Evolutionary conservation across 1,284 basidiomycete genomes (phyloP), one percentile per base, ranked within the genome.

Genomic region (Melanopsichium pennsylvanicum): DNA sequence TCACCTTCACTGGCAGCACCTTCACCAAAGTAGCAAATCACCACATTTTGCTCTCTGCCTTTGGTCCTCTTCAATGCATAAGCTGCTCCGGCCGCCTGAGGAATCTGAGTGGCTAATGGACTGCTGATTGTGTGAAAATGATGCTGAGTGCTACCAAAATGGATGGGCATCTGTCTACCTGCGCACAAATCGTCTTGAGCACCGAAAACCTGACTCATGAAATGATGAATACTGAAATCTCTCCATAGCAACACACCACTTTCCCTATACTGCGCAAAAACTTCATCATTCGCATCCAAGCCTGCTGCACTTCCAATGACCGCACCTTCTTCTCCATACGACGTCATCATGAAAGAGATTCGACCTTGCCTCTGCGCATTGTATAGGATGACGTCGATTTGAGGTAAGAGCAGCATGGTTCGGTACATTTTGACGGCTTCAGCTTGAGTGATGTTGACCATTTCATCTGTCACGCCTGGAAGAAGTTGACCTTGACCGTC

Each of bases 121-220:
- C 91, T 93, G 4, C 93, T 95, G 64, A 97, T 94, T 25, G 91
- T 92, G 82, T 94, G 91, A 80, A 95, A 95, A 80, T 95, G 92
- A 66, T 90, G 87, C 54, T 88, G 83, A 2, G 86, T 85, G 5
- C 92, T 92, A 8, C 91, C 90, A 81, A 93, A 93, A 79, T 97
- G 93, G 16, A 81, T 69, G 11, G 81, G 86, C 18, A 76, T 76
- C 54, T 78, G 75, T 19, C 75, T 46, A 2, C 63, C 75, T 5
- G 47, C 60, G 32, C 74, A 63, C 11, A 70, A 47, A 40, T 78
- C 75, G 35, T 67, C 72, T 19, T 70, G 54, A 6, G 72, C 67
- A 16, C 74, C 74, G 55, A 76, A 76, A 26, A 76, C 72, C 56
- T 78, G 75, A 25, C 55, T 68, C 72, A 67, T 64, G 40, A 61